Evolutionary conservation across 106 monocot genomes (phyloP).

Genomic region (Posidonia australis): DNA sequence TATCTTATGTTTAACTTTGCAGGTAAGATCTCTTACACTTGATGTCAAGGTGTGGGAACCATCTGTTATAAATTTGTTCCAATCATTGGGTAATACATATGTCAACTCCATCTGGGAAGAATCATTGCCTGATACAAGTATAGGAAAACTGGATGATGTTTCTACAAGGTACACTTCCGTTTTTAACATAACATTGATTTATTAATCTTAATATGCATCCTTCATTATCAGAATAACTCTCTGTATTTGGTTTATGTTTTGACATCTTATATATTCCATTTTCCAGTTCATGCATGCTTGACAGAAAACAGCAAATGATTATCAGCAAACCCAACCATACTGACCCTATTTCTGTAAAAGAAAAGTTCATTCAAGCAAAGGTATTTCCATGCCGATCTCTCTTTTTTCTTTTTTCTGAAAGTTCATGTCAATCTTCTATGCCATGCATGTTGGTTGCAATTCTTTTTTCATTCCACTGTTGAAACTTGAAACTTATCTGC

Average conservation of each 20-base stretch:
- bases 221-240: background rate
- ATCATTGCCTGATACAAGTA: conserved; percentile 36
- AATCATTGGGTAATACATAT: conserved; percentile 83
- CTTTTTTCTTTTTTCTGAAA: too few relatives aligned
- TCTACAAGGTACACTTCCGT: conserved; percentile 31
- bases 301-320: conserved; percentile 26
- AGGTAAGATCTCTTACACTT: conserved; percentile 93
- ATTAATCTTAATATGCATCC: background rate
- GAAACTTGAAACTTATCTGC: too few relatives aligned
- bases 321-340: conserved; percentile 64
- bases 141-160: conserved; percentile 29
- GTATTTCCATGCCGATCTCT: conserved; percentile 29
- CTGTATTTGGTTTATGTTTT: background rate
- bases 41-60: conserved; percentile 99
- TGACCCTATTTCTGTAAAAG: conserved; percentile 82
- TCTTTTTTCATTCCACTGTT: too few relatives aligned
- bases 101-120: conserved; percentile 93
- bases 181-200: too few relatives aligned
- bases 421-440: background rate
- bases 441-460: too few relatives aligned
- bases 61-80: conserved; percentile 86
- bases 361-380: conserved; percentile 99
- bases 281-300: conserved; percentile 24
- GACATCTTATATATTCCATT: background rate
- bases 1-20: conserved; percentile 7